Conservation (phyloP, 768 basidiomycete genomes). For the Leccinum uliginosum region DNA sequence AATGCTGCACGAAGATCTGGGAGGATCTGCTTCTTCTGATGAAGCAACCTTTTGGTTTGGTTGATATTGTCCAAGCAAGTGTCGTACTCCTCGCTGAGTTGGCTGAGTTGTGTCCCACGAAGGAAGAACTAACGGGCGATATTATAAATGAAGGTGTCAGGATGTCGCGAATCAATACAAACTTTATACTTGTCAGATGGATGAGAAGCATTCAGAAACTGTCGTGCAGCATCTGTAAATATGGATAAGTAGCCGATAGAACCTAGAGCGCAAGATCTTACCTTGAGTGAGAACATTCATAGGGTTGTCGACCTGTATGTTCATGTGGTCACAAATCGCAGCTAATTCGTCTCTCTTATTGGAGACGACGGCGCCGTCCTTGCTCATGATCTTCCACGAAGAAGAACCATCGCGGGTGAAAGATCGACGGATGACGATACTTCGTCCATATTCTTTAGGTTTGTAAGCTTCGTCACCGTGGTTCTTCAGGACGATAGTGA, state of each 20-base stretch:
- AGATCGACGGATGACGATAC: conserved; percentile 77
- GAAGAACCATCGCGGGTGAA: conserved; percentile 75
- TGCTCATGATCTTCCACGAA: conserved; percentile 78
- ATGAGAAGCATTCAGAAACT: conserved; percentile 81
- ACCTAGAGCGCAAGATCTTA: conserved; percentile 12
- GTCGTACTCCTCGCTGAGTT: conserved; percentile 85
- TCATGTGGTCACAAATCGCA: conserved; percentile 91
- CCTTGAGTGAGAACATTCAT: conserved; percentile 93
- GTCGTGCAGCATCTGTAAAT: conserved; percentile 36
- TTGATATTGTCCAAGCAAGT: conserved; percentile 68
- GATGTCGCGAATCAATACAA: conserved; percentile 10
- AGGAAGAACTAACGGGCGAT: conserved; percentile 74
- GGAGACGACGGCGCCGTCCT: conserved; percentile 61
- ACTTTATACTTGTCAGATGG: conserved; percentile 89
- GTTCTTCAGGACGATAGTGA: conserved; percentile 83
- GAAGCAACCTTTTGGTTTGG: conserved; percentile 59
- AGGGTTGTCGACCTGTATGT: conserved; percentile 94
- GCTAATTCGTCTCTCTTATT: conserved; percentile 81
- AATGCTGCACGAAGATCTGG: conserved; percentile 67
- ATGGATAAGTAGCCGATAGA: not conserved
- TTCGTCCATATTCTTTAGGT: conserved; percentile 78
- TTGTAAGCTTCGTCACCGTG: conserved; percentile 87
- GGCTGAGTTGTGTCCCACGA: conserved; percentile 84
- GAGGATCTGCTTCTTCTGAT: conserved; percentile 69
- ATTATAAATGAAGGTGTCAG: conserved; percentile 1